phyloP scores from a whole-genome alignment of 192 early-diverging fungal genomes.

The Pilobolus umbonatus region DNA sequence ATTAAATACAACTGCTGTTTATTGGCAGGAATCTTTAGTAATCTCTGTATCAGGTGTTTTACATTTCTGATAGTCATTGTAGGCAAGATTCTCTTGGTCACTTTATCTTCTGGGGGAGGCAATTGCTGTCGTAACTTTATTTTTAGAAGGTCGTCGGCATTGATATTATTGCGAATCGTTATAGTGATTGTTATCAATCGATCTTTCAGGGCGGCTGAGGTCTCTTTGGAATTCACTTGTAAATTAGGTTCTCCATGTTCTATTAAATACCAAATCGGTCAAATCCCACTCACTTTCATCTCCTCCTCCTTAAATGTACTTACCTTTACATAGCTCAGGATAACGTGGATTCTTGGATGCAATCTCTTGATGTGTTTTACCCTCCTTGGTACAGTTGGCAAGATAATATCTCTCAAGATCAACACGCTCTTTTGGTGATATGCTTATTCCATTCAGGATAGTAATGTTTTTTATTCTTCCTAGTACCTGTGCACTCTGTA shows the following conservation, averaged over 20 bases:
- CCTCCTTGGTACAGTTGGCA: constrained; percentile 29
- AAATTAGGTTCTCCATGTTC: constrained; percentile 26
- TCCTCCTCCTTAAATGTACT: background rate
- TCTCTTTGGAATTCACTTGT: background rate
- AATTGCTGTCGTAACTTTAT: background rate
- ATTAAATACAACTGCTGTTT: constrained; percentile 37
- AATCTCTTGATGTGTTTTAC: constrained; percentile 32
- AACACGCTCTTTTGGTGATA: constrained; percentile 28
- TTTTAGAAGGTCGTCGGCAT: background rate
- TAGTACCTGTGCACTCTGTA: constrained; percentile 27
- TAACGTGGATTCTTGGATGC: constrained; percentile 43
- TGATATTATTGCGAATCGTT: constrained; percentile 16
- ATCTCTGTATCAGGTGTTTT: constrained; percentile 46
- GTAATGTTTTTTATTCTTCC: constrained; percentile 39
- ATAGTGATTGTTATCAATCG: constrained; percentile 26
- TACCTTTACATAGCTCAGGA: constrained; percentile 46
- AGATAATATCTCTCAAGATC: constrained; percentile 55
- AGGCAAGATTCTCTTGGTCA: constrained; percentile 33
- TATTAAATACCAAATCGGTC: background rate
- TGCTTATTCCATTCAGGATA: constrained; percentile 47
- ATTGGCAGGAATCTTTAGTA: constrained; percentile 36
- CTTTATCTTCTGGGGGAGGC: constrained; percentile 14
- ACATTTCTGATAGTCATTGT: constrained; percentile 47
- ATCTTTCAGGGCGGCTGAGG: background rate
- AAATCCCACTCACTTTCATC: too few relatives aligned